Evolutionary conservation across 129 eudicot species (phyloP).

Genomic region (Heracleum sosnowskyi): DNA sequence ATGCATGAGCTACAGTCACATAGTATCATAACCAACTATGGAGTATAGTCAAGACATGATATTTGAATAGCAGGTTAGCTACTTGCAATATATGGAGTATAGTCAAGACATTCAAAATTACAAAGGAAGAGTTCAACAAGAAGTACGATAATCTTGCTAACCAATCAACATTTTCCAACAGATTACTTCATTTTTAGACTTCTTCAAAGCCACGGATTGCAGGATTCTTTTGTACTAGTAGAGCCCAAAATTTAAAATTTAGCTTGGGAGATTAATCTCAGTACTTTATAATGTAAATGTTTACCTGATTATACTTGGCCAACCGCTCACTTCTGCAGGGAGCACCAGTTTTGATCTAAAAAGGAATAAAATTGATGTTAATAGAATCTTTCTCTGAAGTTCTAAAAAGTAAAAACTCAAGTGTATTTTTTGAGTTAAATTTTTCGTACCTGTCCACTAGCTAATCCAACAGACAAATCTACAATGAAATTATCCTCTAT

Average conservation of each 20-base stretch:
- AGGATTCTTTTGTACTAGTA: neutral
- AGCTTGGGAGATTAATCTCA: neutral
- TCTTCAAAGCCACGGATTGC: neutral
- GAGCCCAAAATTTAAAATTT: neutral
- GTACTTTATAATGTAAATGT: neutral
- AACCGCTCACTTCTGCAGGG: constrained; percentile 94
- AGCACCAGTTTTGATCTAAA: constrained; percentile 93
- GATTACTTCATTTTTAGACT: neutral
- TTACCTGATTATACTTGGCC: constrained; percentile 95
- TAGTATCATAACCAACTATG: neutral
- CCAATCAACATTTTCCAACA: neutral
- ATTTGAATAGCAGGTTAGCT: neutral
- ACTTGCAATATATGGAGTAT: neutral
- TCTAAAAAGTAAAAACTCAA: neutral
- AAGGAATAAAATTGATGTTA: neutral
- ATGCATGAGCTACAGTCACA: neutral
- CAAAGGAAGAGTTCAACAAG: neutral
- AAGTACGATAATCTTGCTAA: neutral
- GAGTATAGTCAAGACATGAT: constrained; percentile 6
- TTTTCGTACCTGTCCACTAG: constrained; percentile 85
- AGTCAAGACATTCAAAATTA: neutral
- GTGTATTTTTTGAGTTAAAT: too few relatives aligned
- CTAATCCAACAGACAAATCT: constrained; percentile 92
- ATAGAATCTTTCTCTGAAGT: neutral
- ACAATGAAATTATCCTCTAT: constrained; percentile 97